These are phyloP conservation scores for Rhodocollybia butyracea DNA, from an alignment of 768 basidiomycete genomes.

Conservation along the genomic window DNA sequence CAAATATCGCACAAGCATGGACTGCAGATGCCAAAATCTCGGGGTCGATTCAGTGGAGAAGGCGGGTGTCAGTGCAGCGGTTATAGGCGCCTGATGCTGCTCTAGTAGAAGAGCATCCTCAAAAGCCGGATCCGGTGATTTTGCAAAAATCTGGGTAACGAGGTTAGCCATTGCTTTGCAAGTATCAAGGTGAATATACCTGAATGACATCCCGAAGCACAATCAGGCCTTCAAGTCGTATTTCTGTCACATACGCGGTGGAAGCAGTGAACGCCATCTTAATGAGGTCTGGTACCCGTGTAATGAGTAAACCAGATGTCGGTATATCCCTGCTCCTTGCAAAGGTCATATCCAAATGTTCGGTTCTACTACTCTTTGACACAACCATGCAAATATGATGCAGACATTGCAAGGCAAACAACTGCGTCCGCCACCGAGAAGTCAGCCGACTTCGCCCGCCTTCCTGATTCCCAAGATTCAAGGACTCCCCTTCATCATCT, in stretches of 20 bases:
- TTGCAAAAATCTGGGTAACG: slow-evolving; percentile 71
- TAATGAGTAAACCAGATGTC: slow-evolving; percentile 65
- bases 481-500: slow-evolving; percentile 94
- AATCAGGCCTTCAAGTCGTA: slow-evolving; percentile 84
- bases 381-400: slow-evolving; percentile 86
- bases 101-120: slow-evolving; percentile 87
- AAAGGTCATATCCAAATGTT: slow-evolving; percentile 79
- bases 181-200: slow-evolving; percentile 39
- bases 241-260: slow-evolving; percentile 94
- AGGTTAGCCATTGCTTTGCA: background rate
- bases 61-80: slow-evolving; percentile 93
- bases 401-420: slow-evolving; percentile 90
- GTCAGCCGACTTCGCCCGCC: slow-evolving; percentile 44
- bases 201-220: slow-evolving; percentile 92
- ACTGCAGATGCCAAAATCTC: slow-evolving; percentile 93
- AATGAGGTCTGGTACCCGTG: slow-evolving; percentile 89
- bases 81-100: slow-evolving; percentile 97
- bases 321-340: slow-evolving; percentile 62
- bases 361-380: slow-evolving; percentile 63
- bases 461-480: slow-evolving; percentile 60
- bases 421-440: slow-evolving; percentile 93
- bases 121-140: slow-evolving; percentile 88
- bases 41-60: slow-evolving; percentile 95
- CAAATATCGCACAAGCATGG: slow-evolving; percentile 91
- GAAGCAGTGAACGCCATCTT: slow-evolving; percentile 98